Evolutionary conservation across 1,139 yeast species (phyloP).

Genomic region (Ashbya aceris): DNA sequence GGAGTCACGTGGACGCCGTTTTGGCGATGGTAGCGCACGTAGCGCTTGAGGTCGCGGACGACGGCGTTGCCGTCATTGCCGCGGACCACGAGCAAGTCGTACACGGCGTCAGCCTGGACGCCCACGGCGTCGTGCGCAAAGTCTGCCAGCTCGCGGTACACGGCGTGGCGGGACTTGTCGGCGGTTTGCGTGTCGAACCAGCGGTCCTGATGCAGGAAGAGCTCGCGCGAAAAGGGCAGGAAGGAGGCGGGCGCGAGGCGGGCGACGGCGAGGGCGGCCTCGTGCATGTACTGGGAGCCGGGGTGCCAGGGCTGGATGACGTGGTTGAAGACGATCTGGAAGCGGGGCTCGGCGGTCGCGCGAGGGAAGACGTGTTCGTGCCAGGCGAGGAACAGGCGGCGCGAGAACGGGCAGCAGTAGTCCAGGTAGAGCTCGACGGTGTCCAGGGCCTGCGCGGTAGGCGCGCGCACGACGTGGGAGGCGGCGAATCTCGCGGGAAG

Average conservation of each 20-base stretch:
- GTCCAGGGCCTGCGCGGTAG: conserved; percentile 11
- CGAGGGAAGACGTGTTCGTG: conserved; percentile 45
- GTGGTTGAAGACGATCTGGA: conserved; percentile 52
- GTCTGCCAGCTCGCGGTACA: conserved; percentile 46
- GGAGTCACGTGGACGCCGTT: conserved; percentile 81
- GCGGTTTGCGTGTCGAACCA: conserved; percentile 58
- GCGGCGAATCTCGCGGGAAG: background rate
- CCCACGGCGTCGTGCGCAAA: conserved; percentile 37
- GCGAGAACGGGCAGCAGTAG: conserved; percentile 71
- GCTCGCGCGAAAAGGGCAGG: conserved; percentile 50
- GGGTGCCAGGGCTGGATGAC: conserved; percentile 88
- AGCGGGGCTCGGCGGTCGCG: conserved; percentile 34
- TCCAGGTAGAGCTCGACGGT: conserved; percentile 58
- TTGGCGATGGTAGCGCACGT: conserved; percentile 64
- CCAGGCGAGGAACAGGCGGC: conserved; percentile 51
- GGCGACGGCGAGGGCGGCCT: conserved; percentile 64
- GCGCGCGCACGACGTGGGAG: background rate
- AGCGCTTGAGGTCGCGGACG: conserved; percentile 58
- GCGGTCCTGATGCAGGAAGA: conserved; percentile 43
- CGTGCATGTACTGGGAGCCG: conserved; percentile 56
- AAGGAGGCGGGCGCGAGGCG: conserved; percentile 48
- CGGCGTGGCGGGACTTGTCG: conserved; percentile 45
- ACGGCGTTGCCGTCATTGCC: conserved; percentile 52
- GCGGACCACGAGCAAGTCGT: conserved; percentile 24
- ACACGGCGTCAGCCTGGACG: conserved; percentile 34